Base-by-base conservation (phyloP, 106 monocot genomes). In the Xerophyta viscosa region DNA sequence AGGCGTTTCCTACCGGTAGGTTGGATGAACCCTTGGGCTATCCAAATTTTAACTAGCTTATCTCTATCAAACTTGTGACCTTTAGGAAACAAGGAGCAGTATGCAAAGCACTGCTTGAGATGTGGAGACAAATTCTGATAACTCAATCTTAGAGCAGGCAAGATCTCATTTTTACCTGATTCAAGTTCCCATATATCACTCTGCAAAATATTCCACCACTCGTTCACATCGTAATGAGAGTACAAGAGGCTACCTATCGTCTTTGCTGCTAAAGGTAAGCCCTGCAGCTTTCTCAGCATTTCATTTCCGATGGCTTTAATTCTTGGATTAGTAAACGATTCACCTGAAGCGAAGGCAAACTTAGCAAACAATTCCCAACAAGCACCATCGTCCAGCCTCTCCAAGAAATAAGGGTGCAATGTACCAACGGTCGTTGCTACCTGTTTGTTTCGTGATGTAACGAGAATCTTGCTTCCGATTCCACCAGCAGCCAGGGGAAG, bases 241-340 rank as follows among this genome's bases (percentile, higher is more conserved):
- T 50, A 37, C n/a, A 66, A 20, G 4, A 53, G 53, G 25, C 64
- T 25, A 3, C 64, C 64, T 0, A 64, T 36, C 17, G 36, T 20
- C 43, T 64, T 66, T 2, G 24, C 57, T 10, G 47, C 56, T 20
- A 66, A 37, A 0, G 66, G 66, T 8, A 66, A 29, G 26, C 66
- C 66, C 20, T 48, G 22, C 1, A 17, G 29, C 19, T 57, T 66
- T 46, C 56, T 19, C 47, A 58, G 43, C 29, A 66, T 66, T 11
- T 48, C 33, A n/a, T 27, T 18, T 8, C 66, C 57, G 17, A 41
- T 58, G 6, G 6, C 24, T 10, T 30, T 33, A 14, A 57, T n/a
- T 2, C 31, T 31, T 6, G 53, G 41, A 8, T 20, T 3, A 13
- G 6, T 19, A 37, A 4, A 2, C n/a, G 48, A 9, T 4, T 25